These are phyloP conservation scores for Phylloporus arenicola DNA, from an alignment of 768 basidiomycete species.

Conservation along the genomic window DNA sequence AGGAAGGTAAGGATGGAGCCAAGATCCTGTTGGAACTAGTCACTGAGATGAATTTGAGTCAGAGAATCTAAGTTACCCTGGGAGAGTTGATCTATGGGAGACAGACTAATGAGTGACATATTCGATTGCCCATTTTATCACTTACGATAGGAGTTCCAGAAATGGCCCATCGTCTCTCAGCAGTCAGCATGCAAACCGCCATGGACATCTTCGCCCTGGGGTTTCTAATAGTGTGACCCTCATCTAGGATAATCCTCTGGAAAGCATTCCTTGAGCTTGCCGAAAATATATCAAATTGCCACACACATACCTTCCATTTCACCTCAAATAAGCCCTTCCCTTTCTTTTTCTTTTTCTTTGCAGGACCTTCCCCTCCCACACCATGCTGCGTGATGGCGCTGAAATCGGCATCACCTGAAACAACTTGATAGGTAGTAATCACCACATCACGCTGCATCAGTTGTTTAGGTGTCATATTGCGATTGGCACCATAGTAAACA, in stretches of 20 bases:
- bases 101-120: not conserved
- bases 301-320: constrained; percentile 66
- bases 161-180: constrained; percentile 74
- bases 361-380: constrained; percentile 22
- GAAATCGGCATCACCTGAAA: constrained; percentile 48
- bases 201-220: constrained; percentile 79
- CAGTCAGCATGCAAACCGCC: constrained; percentile 56
- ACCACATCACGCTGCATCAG: constrained; percentile 70
- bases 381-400: constrained; percentile 6
- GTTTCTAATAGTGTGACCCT: constrained; percentile 86
- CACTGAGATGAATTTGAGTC: not conserved
- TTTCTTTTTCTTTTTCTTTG: constrained; percentile 54
- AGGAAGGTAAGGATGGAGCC: constrained; percentile 84
- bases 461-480: constrained; percentile 51
- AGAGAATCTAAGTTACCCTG: constrained; percentile 36
- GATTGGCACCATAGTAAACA: constrained; percentile 70
- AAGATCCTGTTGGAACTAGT: constrained; percentile 55
- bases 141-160: constrained; percentile 88
- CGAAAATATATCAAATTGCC: not conserved
- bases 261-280: not conserved
- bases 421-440: constrained; percentile 79
- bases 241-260: constrained; percentile 78
- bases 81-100: constrained; percentile 68
- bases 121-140: constrained; percentile 4
- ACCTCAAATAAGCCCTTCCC: constrained; percentile 59